These are phyloP conservation scores for Petunia secreta DNA, from an alignment of 257 asterid genomes.

Conservation along the genomic window DNA sequence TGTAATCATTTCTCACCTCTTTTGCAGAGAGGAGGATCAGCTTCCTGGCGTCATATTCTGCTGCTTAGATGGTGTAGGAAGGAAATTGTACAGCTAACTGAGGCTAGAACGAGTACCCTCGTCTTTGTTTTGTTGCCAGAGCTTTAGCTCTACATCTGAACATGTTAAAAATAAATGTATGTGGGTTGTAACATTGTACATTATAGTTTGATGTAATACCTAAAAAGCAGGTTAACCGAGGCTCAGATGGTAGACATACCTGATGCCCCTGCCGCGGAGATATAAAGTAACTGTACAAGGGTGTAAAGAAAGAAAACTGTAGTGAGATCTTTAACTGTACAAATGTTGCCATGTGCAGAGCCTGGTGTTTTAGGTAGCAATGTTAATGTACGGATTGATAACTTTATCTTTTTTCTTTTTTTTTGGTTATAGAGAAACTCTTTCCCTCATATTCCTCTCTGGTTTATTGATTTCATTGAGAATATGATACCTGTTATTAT, in stretches of 20 bases:
- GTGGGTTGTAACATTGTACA: constrained; percentile 57
- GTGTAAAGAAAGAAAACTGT: constrained; percentile 32
- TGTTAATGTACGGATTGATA: constrained; percentile 33
- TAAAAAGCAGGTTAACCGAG: constrained; percentile 52
- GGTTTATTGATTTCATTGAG: neutral
- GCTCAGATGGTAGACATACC: constrained; percentile 46
- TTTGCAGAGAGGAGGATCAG: constrained; percentile 82
- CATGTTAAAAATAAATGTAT: constrained; percentile 46
- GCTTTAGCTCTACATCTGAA: constrained; percentile 39
- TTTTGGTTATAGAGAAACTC: constrained; percentile 12
- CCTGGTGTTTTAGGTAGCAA: constrained; percentile 30
- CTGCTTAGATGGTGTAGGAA: constrained; percentile 40
- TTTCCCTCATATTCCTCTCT: neutral
- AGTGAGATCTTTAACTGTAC: constrained; percentile 19
- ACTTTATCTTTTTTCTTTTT: constrained; percentile 17
- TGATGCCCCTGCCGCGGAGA: constrained; percentile 46
- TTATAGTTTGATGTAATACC: constrained; percentile 52
- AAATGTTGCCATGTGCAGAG: constrained; percentile 36
- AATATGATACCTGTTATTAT: neutral
- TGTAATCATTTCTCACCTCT: neutral
- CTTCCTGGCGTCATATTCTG: constrained; percentile 47
- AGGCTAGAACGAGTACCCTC: constrained; percentile 48
- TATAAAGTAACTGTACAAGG: constrained; percentile 47
- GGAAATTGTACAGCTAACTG: constrained; percentile 70
- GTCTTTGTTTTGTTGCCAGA: constrained; percentile 26